A percentile compares a stretch with the other conserved stretches of the same genome.
Evolutionary conservation across 257 asterid genomes (phyloP).

Genomic region (Lantana camara): DNA sequence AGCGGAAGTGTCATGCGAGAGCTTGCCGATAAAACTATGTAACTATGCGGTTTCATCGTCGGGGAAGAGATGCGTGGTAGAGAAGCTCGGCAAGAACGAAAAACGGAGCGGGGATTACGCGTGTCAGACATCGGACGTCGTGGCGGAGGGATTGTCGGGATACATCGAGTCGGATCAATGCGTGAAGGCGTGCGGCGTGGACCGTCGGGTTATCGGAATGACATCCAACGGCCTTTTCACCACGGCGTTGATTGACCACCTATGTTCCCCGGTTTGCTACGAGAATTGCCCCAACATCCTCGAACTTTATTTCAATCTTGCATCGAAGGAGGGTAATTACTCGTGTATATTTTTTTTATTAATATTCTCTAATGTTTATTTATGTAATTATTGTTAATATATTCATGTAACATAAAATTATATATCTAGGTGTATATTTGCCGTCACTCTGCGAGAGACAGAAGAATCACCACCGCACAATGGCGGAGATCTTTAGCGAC

Average conservation of each 20-base stretch:
- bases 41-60: slow-evolving; percentile 77
- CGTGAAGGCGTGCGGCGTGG: slow-evolving; percentile 66
- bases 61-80: slow-evolving; percentile 85
- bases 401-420: background rate
- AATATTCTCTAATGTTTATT: background rate
- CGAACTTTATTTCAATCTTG: slow-evolving; percentile 82
- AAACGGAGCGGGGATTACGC: slow-evolving; percentile 47
- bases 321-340: slow-evolving; percentile 83
- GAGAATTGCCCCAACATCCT: slow-evolving; percentile 78
- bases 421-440: slow-evolving; percentile 58
- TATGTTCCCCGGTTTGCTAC: slow-evolving; percentile 73
- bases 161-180: slow-evolving; percentile 76
- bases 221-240: slow-evolving; percentile 73
- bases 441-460: slow-evolving; percentile 65
- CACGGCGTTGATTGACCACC: slow-evolving; percentile 50
- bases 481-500: slow-evolving; percentile 60
- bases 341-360: background rate
- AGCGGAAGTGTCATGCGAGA: slow-evolving; percentile 83
- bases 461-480: slow-evolving; percentile 62
- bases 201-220: slow-evolving; percentile 65
- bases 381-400: too few species aligned
- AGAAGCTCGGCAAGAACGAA: slow-evolving; percentile 40
- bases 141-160: slow-evolving; percentile 62
- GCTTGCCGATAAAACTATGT: slow-evolving; percentile 54
- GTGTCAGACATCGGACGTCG: slow-evolving; percentile 77